These are phyloP conservation scores for Myriosclerotinia curreyana DNA, from an alignment of 2,329 filamentous ascomycete genomes.

Conservation along the genomic window DNA sequence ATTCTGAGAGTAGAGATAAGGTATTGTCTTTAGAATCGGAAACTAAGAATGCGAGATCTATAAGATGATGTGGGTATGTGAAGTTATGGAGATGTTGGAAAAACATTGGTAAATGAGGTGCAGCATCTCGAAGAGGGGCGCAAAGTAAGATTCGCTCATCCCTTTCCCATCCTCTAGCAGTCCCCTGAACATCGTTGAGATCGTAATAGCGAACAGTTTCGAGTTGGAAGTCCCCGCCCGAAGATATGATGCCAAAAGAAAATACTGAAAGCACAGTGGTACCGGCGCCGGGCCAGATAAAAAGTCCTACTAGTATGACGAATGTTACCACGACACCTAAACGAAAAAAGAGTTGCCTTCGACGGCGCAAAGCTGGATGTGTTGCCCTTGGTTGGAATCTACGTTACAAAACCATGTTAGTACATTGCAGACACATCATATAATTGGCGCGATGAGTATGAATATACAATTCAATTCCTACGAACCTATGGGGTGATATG, in stretches of 20 bases:
- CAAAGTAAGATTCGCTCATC: constrained; percentile 95
- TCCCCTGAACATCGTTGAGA: constrained; percentile 84
- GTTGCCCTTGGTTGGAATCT: constrained; percentile 85
- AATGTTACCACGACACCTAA: constrained; percentile 58
- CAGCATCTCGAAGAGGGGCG: constrained; percentile 88
- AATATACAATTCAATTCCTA: constrained; percentile 17
- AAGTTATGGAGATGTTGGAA: constrained; percentile 96
- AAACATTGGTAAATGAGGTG: constrained; percentile 93
- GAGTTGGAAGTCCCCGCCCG: constrained; percentile 69
- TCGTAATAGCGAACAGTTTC: constrained; percentile 98
- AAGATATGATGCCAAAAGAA: constrained; percentile 68
- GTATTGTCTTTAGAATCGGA: constrained; percentile 97
- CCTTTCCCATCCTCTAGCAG: constrained; percentile 89
- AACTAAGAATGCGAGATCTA: constrained; percentile 93
- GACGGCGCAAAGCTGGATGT: constrained; percentile 65
- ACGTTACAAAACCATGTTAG: constrained; percentile 21
- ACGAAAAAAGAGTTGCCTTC: constrained; percentile 69
- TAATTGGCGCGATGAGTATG: neutral
- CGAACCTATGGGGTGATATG: constrained; percentile 84
- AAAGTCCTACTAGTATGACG: constrained; percentile 66
- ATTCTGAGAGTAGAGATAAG: constrained; percentile 68
- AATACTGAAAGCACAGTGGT: constrained; percentile 58
- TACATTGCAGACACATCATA: neutral
- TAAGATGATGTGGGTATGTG: constrained; percentile 93
- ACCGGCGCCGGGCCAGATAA: constrained; percentile 68